These are phyloP conservation scores for Solanum clarkiae DNA, from an alignment of 257 asterid species.

Conservation along the genomic window DNA sequence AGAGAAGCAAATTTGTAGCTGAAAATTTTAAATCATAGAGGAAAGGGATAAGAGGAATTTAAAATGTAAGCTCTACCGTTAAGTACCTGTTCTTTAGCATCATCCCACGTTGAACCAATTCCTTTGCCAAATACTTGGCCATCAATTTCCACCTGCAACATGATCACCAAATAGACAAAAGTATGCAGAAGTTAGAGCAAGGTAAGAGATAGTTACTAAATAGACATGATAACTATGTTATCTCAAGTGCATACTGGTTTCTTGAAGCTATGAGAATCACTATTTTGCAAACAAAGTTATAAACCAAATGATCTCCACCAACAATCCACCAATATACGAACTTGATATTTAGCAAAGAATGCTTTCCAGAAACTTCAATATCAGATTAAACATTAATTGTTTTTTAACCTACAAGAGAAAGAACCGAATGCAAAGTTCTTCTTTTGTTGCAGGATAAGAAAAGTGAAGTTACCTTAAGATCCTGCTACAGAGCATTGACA, in stretches of 20 bases:
- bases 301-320: background rate
- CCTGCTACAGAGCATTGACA: background rate
- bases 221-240: background rate
- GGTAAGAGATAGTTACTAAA: background rate
- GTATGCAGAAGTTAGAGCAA: background rate
- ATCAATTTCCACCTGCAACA: constrained; percentile 67
- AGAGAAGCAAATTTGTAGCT: constrained; percentile 1
- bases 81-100: constrained; percentile 81
- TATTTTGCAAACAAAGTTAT: background rate
- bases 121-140: constrained; percentile 88
- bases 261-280: background rate
- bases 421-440: background rate
- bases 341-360: background rate
- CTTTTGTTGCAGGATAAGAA: background rate
- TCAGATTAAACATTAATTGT: background rate
- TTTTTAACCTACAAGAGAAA: background rate
- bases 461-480: background rate
- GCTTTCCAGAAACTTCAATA: background rate
- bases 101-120: constrained; percentile 78
- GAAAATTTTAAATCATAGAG: background rate
- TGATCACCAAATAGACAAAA: constrained; percentile 5
- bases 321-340: background rate
- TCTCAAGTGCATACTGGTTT: background rate
- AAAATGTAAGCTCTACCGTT: background rate
- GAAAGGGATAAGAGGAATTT: background rate